These are phyloP conservation scores for Saccharomycopsis guyanensis DNA, from an alignment of 805 yeast species.

Conservation along the genomic window DNA sequence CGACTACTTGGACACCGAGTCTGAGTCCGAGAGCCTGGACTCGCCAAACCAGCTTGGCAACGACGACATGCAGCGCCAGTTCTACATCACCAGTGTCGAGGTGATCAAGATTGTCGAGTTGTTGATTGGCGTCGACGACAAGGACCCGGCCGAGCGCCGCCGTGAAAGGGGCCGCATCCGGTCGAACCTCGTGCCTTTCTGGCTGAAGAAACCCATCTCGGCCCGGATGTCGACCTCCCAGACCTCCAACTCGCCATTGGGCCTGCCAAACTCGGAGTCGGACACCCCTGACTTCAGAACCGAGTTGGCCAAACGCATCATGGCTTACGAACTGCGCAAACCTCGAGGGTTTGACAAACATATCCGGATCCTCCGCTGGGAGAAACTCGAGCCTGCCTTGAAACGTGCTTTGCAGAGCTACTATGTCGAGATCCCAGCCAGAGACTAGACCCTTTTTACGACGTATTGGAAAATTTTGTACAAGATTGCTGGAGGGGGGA, in stretches of 20 bases:
- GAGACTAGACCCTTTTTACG: neutral
- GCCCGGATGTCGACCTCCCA: slow-evolving; percentile 26
- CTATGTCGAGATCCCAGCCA: slow-evolving; percentile 49
- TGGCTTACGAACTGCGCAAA: slow-evolving; percentile 53
- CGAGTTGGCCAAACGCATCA: slow-evolving; percentile 56
- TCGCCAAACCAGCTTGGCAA: slow-evolving; percentile 24
- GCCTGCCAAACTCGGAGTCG: neutral
- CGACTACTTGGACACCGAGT: slow-evolving; percentile 29
- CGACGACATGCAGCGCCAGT: slow-evolving; percentile 19
- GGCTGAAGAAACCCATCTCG: slow-evolving; percentile 54
- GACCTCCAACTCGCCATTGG: slow-evolving; percentile 4
- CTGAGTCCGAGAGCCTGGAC: slow-evolving; percentile 21
- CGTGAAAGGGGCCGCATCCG: slow-evolving; percentile 61
- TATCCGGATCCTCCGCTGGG: slow-evolving; percentile 56
- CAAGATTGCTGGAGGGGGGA: too few species aligned
- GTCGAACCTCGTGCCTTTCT: slow-evolving; percentile 58
- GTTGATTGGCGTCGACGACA: slow-evolving; percentile 42
- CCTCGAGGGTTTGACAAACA: slow-evolving; percentile 67
- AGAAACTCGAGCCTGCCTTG: slow-evolving; percentile 49
- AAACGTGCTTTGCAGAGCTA: slow-evolving; percentile 59
- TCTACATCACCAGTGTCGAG: slow-evolving; percentile 58
- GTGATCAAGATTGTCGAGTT: slow-evolving; percentile 59
- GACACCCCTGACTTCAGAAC: slow-evolving; percentile 31
- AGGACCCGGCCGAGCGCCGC: slow-evolving; percentile 44
- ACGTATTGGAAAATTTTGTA: neutral